Percentiles rank a stretch among this genome's conserved stretches.
Evolutionary conservation across 1,139 yeast species (phyloP).

Genomic region (Casaregolazyma lundiana): DNA sequence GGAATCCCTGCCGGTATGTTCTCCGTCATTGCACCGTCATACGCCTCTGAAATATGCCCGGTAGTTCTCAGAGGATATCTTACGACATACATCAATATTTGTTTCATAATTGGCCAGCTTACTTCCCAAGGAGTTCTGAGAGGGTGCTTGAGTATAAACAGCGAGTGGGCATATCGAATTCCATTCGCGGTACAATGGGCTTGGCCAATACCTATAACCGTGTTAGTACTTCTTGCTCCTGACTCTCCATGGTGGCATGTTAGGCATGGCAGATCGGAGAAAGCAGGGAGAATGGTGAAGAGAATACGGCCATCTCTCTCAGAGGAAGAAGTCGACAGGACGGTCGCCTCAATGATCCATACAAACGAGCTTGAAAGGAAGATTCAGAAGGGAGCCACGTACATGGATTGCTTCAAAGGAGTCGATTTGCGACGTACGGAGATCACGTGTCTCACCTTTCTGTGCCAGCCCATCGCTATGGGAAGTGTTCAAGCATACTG

Average conservation of each 20-base stretch:
- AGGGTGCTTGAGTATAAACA: slow-evolving; percentile 19
- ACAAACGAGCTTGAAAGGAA: slow-evolving; percentile 44
- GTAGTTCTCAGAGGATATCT: slow-evolving; percentile 40
- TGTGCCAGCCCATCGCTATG: slow-evolving; percentile 45
- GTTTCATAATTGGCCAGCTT: slow-evolving; percentile 44
- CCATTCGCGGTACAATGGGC: slow-evolving; percentile 58
- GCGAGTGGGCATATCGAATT: slow-evolving; percentile 37
- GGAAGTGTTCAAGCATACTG: slow-evolving; percentile 14
- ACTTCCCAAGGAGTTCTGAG: slow-evolving; percentile 39
- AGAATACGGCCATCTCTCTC: slow-evolving; percentile 25
- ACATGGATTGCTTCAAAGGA: slow-evolving; percentile 47
- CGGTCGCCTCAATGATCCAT: slow-evolving; percentile 38
- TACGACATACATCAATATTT: slow-evolving; percentile 40
- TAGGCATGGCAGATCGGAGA: slow-evolving; percentile 35
- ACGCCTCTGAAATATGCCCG: slow-evolving; percentile 47
- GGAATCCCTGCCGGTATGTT: slow-evolving; percentile 46
- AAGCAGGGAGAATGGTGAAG: slow-evolving; percentile 41
- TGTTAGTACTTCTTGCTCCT: slow-evolving; percentile 44
- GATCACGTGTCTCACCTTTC: slow-evolving; percentile 40
- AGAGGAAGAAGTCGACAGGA: slow-evolving; percentile 37
- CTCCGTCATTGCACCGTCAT: slow-evolving; percentile 40
- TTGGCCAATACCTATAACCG: slow-evolving; percentile 55
- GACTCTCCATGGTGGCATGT: slow-evolving; percentile 57
- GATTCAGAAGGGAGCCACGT: slow-evolving; percentile 33
- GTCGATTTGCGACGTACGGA: slow-evolving; percentile 50